A percentile compares a stretch with the other conserved stretches of the same genome.
phyloP scores from a whole-genome alignment of 73 alveolate species.

The Tetrahymena borealis region DNA sequence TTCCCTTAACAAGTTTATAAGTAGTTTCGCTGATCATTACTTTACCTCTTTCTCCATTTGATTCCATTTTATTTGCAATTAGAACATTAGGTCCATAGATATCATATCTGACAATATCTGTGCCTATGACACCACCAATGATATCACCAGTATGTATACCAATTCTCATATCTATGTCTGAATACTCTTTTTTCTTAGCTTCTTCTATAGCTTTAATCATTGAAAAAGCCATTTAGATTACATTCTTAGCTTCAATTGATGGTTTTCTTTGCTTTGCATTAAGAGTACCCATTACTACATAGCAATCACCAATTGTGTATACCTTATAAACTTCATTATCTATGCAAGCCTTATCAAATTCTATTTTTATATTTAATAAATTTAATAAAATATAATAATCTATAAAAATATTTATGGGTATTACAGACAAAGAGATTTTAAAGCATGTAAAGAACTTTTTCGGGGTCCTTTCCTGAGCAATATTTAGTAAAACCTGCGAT shows the following conservation, averaged over 20 bases:
- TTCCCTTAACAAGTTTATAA: slow-evolving; percentile 5
- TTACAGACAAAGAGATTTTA: slow-evolving; percentile 5
- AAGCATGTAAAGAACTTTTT: slow-evolving; percentile 17
- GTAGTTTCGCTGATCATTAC: slow-evolving; percentile 44
- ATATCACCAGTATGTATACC: slow-evolving; percentile 40
- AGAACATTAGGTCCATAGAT: slow-evolving; percentile 35
- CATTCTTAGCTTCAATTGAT: slow-evolving; percentile 32
- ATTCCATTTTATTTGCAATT: slow-evolving; percentile 46
- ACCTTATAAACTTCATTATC: slow-evolving; percentile 30
- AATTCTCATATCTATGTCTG: slow-evolving; percentile 35
- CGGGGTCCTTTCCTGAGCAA: slow-evolving; percentile 24
- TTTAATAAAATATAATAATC: not conserved
- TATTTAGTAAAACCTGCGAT: slow-evolving; percentile 41
- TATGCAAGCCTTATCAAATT: slow-evolving; percentile 41
- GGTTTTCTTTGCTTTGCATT: slow-evolving; percentile 37
- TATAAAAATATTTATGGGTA: not conserved
- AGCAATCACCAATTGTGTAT: slow-evolving; percentile 46
- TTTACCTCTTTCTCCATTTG: slow-evolving; percentile 39
- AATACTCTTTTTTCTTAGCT: slow-evolving; percentile 11
- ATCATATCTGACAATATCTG: slow-evolving; percentile 45
- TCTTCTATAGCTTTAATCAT: slow-evolving; percentile 25
- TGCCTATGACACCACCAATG: slow-evolving; percentile 39
- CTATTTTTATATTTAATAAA: not conserved
- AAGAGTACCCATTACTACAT: slow-evolving; percentile 38
- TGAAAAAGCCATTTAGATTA: slow-evolving; percentile 22